Evolutionary conservation across 1,284 basidiomycete species (phyloP), one percentile per base, ranked within the genome.

Genomic region (Golubevia sp.): DNA sequence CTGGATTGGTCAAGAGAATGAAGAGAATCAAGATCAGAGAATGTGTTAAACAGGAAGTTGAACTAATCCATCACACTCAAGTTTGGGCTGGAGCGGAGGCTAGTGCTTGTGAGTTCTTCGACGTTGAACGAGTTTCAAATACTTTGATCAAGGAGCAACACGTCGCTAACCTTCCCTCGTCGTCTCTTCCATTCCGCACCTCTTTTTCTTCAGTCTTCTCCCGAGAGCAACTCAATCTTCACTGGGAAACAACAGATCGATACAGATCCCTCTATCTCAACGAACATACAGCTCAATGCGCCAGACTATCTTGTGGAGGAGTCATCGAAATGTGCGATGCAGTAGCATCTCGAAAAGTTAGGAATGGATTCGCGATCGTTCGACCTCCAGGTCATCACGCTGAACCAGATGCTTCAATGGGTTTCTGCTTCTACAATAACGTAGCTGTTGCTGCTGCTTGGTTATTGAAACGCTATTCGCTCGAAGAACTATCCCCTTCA

Each of bases 341-440:
- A 1, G 64, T 67, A 5, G 52, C 56, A 23, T 18, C 20, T 3
- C 24, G 64, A 18, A 27, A 55, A 20, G 51, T 67, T 18, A 26
- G 55, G 13, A 67, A 62, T 55, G 65, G 65, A 7, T 66, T 64
- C 34, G 65, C 65, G 6, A 49, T 67, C 21, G 55, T 67, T 21
- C 49, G 59, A 8, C 58, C 58, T 18, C 65, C 65, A 23, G 65
- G 65, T 5, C 65, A 67, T 51, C 64, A 66, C 44, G 63, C 64
- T 15, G 61, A 66, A 51, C 58, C 63, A 30, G 23, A 49, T 13
- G 20, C 24, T 13, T 26, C 24, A 21, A 61, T 66, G 63, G 64
- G 63, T 48, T 65, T 59, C 30, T 66, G 64, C 44, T 34, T 59
- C 20, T 59, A 53, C 58, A 59, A 59, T 49, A 59, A 64, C 30